Evolutionary conservation across 192 early-diverging fungal genomes (phyloP).

Genomic region (Coemansia guatemalensis): DNA sequence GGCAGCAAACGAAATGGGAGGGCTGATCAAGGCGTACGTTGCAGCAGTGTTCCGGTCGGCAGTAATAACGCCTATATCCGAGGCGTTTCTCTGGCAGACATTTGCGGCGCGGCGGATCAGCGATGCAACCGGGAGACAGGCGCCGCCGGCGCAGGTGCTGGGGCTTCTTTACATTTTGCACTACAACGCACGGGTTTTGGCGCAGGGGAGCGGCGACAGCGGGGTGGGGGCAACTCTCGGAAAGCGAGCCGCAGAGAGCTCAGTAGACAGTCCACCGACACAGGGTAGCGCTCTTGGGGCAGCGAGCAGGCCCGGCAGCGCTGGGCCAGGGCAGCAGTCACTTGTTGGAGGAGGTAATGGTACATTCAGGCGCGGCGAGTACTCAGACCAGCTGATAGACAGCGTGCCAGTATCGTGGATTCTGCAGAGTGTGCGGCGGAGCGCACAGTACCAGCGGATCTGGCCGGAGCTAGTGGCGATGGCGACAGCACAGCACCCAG

Average conservation of each 20-base stretch:
- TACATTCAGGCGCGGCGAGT: constrained; percentile 21
- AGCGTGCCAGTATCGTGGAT: constrained; percentile 43
- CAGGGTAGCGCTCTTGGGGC: neutral
- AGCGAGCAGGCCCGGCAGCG: neutral
- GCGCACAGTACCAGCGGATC: constrained; percentile 32
- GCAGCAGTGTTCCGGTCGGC: constrained; percentile 32
- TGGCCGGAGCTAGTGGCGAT: constrained; percentile 52
- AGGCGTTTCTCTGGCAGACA: constrained; percentile 25
- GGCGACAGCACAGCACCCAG: constrained; percentile 49
- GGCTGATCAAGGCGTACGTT: constrained; percentile 42
- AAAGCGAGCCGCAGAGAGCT: constrained; percentile 9
- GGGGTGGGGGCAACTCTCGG: neutral
- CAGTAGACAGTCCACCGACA: neutral
- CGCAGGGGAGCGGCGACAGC: constrained; percentile 16
- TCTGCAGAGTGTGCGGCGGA: constrained; percentile 23
- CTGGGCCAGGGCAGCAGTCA: neutral
- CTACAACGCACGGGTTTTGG: constrained; percentile 34
- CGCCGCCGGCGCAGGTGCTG: constrained; percentile 32
- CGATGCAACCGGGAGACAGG: constrained; percentile 1
- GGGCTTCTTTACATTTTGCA: constrained; percentile 45
- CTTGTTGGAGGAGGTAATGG: neutral
- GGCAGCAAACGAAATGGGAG: constrained; percentile 17
- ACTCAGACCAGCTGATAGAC: constrained; percentile 53
- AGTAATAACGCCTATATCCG: constrained; percentile 41
- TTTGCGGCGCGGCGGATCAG: constrained; percentile 27